phyloP scores from a whole-genome alignment of 495 filamentous ascomycete species.

The Clohesyomyces aquaticus region DNA sequence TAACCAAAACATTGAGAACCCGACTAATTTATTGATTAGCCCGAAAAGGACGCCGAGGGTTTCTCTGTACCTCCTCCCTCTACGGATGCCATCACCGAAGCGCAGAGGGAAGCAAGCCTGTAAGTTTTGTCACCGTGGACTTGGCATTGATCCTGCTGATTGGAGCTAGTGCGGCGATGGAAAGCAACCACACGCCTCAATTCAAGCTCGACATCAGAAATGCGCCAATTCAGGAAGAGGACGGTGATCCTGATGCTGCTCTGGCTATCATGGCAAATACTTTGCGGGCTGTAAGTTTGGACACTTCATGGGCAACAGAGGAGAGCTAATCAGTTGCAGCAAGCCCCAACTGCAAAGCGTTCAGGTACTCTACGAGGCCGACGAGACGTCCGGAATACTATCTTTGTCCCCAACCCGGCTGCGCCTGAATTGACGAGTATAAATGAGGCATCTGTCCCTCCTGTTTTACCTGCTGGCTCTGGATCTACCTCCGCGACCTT shows the following conservation, averaged over 20 bases:
- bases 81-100: slow-evolving; percentile 81
- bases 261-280: slow-evolving; percentile 91
- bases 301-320: background rate
- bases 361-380: slow-evolving; percentile 81
- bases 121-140: slow-evolving; percentile 29
- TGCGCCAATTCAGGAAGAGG: slow-evolving; percentile 91
- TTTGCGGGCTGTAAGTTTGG: slow-evolving; percentile 63
- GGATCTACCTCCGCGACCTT: slow-evolving; percentile 10
- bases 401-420: slow-evolving; percentile 42
- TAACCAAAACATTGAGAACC: background rate
- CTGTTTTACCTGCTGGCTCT: slow-evolving; percentile 23
- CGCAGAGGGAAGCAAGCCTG: slow-evolving; percentile 73
- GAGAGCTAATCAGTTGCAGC: slow-evolving; percentile 45
- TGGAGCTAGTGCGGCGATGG: slow-evolving; percentile 10
- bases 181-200: slow-evolving; percentile 49
- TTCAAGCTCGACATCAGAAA: slow-evolving; percentile 92
- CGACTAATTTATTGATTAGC: slow-evolving; percentile 39
- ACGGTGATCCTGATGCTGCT: slow-evolving; percentile 82
- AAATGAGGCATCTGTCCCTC: slow-evolving; percentile 28
- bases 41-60: slow-evolving; percentile 63
- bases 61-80: slow-evolving; percentile 70
- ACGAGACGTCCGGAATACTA: slow-evolving; percentile 72
- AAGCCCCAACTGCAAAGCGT: slow-evolving; percentile 64
- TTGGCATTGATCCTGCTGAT: background rate
- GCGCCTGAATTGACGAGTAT: slow-evolving; percentile 40